Evolutionary conservation across 768 basidiomycete genomes (phyloP).

Genomic region (Mycena haematopus): DNA sequence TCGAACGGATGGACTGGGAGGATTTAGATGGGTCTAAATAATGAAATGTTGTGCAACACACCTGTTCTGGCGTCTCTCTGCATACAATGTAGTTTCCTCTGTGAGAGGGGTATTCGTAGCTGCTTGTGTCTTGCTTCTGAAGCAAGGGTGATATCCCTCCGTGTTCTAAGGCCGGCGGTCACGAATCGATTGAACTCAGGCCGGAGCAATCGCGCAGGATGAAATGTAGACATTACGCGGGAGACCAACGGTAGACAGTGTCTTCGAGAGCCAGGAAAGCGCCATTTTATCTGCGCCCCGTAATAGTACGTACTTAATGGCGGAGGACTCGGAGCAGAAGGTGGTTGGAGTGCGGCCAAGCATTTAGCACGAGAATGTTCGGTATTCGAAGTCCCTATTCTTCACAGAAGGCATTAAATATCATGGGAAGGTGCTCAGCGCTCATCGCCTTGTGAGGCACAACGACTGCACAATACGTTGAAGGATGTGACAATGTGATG

Average conservation of each 20-base stretch:
- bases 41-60: not conserved
- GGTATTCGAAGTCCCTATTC: too few species aligned
- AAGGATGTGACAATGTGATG: not conserved
- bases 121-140: not conserved
- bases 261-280: slow-evolving; percentile 6
- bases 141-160: slow-evolving; percentile 9
- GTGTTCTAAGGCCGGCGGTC: slow-evolving; percentile 18
- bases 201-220: slow-evolving; percentile 16
- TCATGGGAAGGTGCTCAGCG: too few species aligned
- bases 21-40: not conserved
- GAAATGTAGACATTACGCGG: slow-evolving; percentile 8
- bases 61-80: not conserved
- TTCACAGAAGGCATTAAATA: too few species aligned
- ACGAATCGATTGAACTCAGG: slow-evolving; percentile 25
- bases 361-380: not conserved
- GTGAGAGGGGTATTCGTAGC: not conserved
- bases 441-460: too few species aligned
- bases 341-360: slow-evolving; percentile 13
- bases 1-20: slow-evolving; percentile 8
- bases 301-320: too few species aligned
- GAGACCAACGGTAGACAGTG: slow-evolving; percentile 1
- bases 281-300: slow-evolving; percentile 19
- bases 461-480: too few species aligned
- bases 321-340: not conserved
- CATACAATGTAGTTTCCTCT: slow-evolving; percentile 1